phyloP scores from a whole-genome alignment of 257 asterid species.

The Solanum pennellii region DNA sequence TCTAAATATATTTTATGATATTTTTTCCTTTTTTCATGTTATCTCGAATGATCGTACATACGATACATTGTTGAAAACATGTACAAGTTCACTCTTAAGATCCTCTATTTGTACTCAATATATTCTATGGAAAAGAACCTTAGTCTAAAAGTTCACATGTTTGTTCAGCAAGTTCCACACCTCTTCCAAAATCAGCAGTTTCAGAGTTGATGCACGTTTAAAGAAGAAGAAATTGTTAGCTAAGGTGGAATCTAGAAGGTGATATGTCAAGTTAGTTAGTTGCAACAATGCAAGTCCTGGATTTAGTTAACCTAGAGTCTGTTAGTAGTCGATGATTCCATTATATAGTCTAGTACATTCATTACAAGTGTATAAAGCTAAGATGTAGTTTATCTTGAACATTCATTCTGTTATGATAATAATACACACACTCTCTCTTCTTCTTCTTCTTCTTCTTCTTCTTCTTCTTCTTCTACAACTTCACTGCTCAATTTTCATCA shows the following conservation, averaged over 20 bases:
- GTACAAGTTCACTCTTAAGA: background rate
- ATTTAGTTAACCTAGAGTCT: background rate
- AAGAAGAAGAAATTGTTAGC: background rate
- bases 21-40: background rate
- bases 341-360: background rate
- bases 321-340: background rate
- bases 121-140: background rate
- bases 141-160: conserved; percentile 5
- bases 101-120: background rate
- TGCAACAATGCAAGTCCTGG: background rate
- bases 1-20: background rate
- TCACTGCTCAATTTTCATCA: background rate
- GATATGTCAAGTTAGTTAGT: background rate
- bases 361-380: no score
- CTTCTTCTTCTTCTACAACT: background rate
- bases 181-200: conserved; percentile 10
- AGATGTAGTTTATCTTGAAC: no score
- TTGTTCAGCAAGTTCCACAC: conserved; percentile 12
- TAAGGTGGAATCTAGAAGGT: conserved; percentile 33
- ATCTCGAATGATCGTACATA: background rate
- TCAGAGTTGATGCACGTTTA: conserved; percentile 4
- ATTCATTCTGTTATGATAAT: no score
- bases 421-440: no score
- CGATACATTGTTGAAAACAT: background rate
- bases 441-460: no score